Percentiles rank a stretch among this genome's conserved stretches.
phyloP scores from a whole-genome alignment of 306 rosid genomes.

The Pachyrhizus erosus region DNA sequence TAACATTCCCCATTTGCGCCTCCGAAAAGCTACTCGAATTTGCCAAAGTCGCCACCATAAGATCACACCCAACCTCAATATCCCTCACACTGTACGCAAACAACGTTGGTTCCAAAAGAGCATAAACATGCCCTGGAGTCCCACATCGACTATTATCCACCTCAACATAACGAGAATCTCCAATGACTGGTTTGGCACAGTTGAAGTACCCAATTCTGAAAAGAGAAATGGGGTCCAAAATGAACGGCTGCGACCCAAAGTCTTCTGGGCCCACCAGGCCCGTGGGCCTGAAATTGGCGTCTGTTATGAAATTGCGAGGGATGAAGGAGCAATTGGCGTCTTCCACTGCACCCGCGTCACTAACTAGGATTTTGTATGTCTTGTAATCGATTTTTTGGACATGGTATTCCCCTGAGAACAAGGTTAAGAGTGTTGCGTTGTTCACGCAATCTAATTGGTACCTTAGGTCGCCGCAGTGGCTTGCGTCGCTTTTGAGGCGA shows the following conservation, averaged over 20 bases:
- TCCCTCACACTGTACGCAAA: not conserved
- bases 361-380: not conserved
- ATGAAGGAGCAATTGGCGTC: slow-evolving; percentile 29
- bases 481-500: slow-evolving; percentile 38
- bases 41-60: slow-evolving; percentile 26
- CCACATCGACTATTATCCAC: not conserved
- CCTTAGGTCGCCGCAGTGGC: slow-evolving; percentile 36
- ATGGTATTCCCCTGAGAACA: slow-evolving; percentile 14
- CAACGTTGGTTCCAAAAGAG: not conserved
- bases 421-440: not conserved
- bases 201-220: slow-evolving; percentile 21
- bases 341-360: slow-evolving; percentile 30
- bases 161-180: slow-evolving; percentile 19
- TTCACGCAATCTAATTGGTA: slow-evolving; percentile 37
- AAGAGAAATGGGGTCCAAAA: not conserved
- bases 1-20: not conserved
- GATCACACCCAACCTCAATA: slow-evolving; percentile 40
- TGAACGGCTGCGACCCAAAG: slow-evolving; percentile 37
- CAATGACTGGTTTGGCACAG: slow-evolving; percentile 5
- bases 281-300: not conserved
- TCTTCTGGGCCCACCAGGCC: not conserved
- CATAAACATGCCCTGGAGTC: not conserved
- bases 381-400: slow-evolving; percentile 31
- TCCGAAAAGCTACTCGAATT: not conserved
- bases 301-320: slow-evolving; percentile 33